Evolutionary conservation across 1,284 basidiomycete species (phyloP).

Genomic region (Chalciporus sp.): DNA sequence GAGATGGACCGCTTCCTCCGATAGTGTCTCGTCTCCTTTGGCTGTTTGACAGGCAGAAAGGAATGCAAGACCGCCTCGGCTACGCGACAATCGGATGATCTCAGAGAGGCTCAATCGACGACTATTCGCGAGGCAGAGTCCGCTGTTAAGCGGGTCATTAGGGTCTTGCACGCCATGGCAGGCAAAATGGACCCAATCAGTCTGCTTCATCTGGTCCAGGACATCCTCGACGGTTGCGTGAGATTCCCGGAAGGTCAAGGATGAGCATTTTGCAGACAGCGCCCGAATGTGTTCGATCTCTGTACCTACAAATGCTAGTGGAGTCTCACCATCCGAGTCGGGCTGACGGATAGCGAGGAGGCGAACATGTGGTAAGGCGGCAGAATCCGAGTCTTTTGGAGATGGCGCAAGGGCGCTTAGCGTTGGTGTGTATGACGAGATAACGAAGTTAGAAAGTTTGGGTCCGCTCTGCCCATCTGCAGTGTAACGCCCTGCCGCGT

Average conservation of each 20-base stretch:
- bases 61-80: conserved; percentile 12
- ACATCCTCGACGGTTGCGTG: background rate
- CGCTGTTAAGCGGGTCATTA: background rate
- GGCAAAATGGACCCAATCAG: conserved; percentile 2
- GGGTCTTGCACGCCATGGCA: conserved; percentile 1
- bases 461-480: background rate
- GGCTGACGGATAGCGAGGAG: conserved; percentile 1
- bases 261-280: background rate
- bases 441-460: conserved; percentile 8
- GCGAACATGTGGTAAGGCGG: background rate
- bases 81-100: background rate
- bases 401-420: conserved; percentile 4
- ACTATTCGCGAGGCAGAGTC: background rate
- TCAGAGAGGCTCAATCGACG: background rate
- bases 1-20: conserved; percentile 11
- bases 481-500: conserved; percentile 9
- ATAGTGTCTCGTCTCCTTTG: conserved; percentile 10
- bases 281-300: background rate
- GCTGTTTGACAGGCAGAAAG: conserved; percentile 18
- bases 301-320: background rate
- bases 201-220: background rate
- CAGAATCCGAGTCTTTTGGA: background rate
- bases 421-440: conserved; percentile 15
- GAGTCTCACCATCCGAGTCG: background rate
- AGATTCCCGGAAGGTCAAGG: background rate